phyloP scores from a whole-genome alignment of 306 rosid species.

The Medicago arabica region DNA sequence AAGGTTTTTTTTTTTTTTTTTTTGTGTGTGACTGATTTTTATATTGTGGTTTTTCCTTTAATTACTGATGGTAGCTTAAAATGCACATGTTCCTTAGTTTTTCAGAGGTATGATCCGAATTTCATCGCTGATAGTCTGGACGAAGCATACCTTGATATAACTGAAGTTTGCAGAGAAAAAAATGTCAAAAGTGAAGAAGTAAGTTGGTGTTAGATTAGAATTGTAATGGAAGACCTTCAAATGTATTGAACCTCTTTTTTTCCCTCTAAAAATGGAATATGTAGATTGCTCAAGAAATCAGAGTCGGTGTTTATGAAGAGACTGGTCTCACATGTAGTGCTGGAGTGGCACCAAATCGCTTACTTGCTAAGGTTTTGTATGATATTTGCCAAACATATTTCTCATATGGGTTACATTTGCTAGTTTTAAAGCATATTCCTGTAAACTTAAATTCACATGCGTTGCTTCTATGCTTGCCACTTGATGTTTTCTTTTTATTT shows the following conservation, averaged over 20 bases:
- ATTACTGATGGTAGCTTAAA: conserved; percentile 28
- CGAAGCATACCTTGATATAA: conserved; percentile 93
- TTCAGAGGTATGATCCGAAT: conserved; percentile 78
- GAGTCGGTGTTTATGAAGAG: conserved; percentile 71
- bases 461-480: background rate
- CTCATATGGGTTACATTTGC: background rate
- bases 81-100: conserved; percentile 59
- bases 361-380: conserved; percentile 83
- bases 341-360: conserved; percentile 92
- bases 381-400: conserved; percentile 32
- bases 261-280: conserved; percentile 31
- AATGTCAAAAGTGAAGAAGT: conserved; percentile 70
- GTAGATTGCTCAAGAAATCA: conserved; percentile 84
- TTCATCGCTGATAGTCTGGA: conserved; percentile 90
- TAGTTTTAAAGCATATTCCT: conserved; percentile 28
- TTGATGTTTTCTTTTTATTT: background rate
- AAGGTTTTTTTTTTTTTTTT: conserved; percentile 58
- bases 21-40: conserved; percentile 37
- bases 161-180: conserved; percentile 80
- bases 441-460: background rate
- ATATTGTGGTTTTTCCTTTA: conserved; percentile 11
- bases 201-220: conserved; percentile 42
- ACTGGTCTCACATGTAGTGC: conserved; percentile 97
- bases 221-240: conserved; percentile 3
- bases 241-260: conserved; percentile 31